Percentiles rank a stretch among this genome's conserved stretches.
phyloP scores from a whole-genome alignment of 2,329 filamentous ascomycete species.

The Talaromyces islandicus region DNA sequence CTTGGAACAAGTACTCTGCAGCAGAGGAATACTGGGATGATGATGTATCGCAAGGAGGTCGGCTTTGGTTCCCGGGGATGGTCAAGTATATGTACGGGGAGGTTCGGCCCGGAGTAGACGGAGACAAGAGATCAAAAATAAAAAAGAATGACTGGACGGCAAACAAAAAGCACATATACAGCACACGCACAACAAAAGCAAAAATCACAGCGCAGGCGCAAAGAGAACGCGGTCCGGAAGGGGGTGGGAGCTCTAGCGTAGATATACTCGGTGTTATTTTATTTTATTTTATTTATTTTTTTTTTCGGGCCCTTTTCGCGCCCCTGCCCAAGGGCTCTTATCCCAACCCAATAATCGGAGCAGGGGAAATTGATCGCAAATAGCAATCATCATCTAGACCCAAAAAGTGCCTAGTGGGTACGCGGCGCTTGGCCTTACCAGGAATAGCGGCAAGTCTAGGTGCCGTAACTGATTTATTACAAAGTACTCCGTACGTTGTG shows the following conservation, averaged over 20 bases:
- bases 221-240: not conserved
- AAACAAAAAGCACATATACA: not conserved
- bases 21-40: not conserved
- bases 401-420: not conserved
- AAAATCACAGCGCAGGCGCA: not conserved
- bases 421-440: not conserved
- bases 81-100: not conserved
- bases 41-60: slow-evolving; percentile 6
- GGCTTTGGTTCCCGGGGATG: slow-evolving; percentile 5
- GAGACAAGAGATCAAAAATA: not conserved
- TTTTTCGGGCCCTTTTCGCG: not conserved
- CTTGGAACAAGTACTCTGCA: not conserved
- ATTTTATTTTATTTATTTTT: not conserved
- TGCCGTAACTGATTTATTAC: not conserved
- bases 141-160: not conserved
- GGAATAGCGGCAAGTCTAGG: not conserved
- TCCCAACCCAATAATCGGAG: not conserved
- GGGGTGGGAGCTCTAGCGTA: not conserved
- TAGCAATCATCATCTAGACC: not conserved
- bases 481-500: not conserved
- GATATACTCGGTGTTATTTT: not conserved
- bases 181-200: not conserved
- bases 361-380: not conserved
- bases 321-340: not conserved
- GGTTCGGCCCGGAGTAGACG: not conserved